These are phyloP conservation scores for Ustilago xerochloae DNA, from an alignment of 1,284 basidiomycete species.

Conservation along the genomic window DNA sequence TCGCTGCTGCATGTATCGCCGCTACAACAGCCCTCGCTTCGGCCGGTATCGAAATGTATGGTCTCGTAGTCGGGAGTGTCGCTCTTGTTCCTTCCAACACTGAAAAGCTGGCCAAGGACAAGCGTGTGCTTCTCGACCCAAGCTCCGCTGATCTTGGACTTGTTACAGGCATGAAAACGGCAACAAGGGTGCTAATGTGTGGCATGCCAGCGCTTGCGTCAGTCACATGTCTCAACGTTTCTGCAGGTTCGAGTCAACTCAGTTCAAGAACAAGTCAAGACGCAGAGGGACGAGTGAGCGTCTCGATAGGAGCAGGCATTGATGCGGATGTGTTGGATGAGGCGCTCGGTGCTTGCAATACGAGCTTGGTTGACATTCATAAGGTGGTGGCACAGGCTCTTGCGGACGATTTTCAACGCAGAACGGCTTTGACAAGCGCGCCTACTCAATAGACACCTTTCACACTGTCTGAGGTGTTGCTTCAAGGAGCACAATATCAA, in stretches of 20 bases:
- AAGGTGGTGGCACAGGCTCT: conserved; percentile 42
- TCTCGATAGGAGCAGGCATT: conserved; percentile 15
- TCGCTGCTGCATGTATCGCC: conserved; percentile 76
- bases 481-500: too few relatives aligned
- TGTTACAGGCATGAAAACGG: conserved; percentile 68
- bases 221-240: conserved; percentile 72
- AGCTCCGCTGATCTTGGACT: conserved; percentile 75
- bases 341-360: conserved; percentile 20
- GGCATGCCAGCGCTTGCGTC: conserved; percentile 91
- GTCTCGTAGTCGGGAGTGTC: conserved; percentile 81
- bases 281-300: not conserved
- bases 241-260: conserved; percentile 20
- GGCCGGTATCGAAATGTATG: conserved; percentile 87
- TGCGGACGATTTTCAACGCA: conserved; percentile 34
- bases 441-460: not conserved
- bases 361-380: conserved; percentile 44
- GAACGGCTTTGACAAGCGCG: conserved; percentile 21
- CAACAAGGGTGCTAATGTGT: conserved; percentile 74
- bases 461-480: not conserved
- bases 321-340: conserved; percentile 17
- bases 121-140: conserved; percentile 77
- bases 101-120: conserved; percentile 61
- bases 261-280: not conserved
- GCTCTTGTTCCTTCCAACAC: conserved; percentile 69
- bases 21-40: conserved; percentile 89